Evolutionary conservation across 257 asterid genomes (phyloP).

Genomic region (Capsicum chinense): DNA sequence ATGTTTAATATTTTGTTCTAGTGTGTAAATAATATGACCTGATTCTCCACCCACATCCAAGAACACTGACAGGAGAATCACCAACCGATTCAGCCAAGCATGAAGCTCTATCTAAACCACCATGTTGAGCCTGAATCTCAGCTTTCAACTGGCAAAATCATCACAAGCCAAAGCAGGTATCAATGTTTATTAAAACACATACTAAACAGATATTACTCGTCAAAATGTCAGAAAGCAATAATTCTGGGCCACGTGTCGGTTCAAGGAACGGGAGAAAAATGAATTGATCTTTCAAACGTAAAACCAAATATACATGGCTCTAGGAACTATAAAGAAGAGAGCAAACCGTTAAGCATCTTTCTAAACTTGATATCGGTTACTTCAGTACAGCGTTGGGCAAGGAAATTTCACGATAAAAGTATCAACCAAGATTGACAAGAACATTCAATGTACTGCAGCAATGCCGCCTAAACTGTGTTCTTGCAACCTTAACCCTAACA

Average conservation of each 20-base stretch:
- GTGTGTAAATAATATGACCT: background rate
- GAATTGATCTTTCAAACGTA: background rate
- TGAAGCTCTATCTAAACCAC: slow-evolving; percentile 3
- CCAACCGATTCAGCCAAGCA: background rate
- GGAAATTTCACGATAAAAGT: slow-evolving; percentile 11
- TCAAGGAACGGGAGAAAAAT: background rate
- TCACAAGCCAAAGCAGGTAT: slow-evolving; percentile 11
- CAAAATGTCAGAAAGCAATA: background rate
- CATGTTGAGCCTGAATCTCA: slow-evolving; percentile 14
- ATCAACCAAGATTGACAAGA: slow-evolving; percentile 21
- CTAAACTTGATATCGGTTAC: background rate
- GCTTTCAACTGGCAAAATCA: slow-evolving; percentile 23
- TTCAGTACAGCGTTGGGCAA: slow-evolving; percentile 3
- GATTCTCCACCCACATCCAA: slow-evolving; percentile 23
- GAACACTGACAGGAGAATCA: slow-evolving; percentile 9
- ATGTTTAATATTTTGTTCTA: background rate
- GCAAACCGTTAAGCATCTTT: background rate
- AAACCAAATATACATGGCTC: background rate
- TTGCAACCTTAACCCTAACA: background rate
- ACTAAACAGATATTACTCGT: background rate
- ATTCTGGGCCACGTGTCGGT: background rate
- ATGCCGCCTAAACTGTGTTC: background rate
- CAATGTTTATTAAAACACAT: background rate
- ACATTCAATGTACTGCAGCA: background rate
- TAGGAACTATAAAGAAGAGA: background rate